Evolutionary conservation across 2,329 filamentous ascomycete genomes (phyloP), one percentile per base, ranked within the genome.

Genomic region (Xylariaceae sp.): DNA sequence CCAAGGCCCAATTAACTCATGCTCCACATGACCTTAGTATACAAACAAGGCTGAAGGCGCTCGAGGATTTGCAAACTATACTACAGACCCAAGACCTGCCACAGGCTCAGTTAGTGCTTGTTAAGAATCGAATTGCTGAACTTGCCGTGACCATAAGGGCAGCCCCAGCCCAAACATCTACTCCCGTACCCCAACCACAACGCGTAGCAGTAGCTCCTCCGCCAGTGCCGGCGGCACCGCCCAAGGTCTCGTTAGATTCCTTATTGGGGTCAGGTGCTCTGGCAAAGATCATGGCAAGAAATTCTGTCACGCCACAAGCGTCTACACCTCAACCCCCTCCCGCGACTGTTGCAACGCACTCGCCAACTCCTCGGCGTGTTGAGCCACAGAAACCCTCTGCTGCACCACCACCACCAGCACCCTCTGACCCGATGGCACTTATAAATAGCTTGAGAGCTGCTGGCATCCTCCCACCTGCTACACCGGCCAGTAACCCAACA

Each of bases 101-200:
- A 57, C 86, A 87, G 67, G 88, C 93, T 69, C 90, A 96, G 77
- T 82, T 96, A 71, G 86, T 89, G 75, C 85, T 89, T 73, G 89
- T 96, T 75, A 90, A 89, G 75, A 87, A 89, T 72, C 91, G 95
- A 82, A 87, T 97, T 74, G 86, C 89, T 73, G 86, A 87, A 74
- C 83, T 96, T 73, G 84, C 85, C 80, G 76, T 83, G 84, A 82
- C 81, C 70, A 79, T 85, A 73, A 81, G 79, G 73, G 79, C 80
- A 50, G 65, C 73, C 61, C 71, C 74, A 68, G 72, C 74, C 69
- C 77, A 75, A 67, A 71, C 70, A 60, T 64, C 71, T 67, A 69
- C 71, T 64, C 74, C 75, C 65, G 74, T 73, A 70, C 74, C 70
- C 58, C 64, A 63, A 57, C 60, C 71, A 53, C 65, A 65, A 64